Conservation (phyloP, 306 rosid genomes). For the Begonia loranthoides region DNA sequence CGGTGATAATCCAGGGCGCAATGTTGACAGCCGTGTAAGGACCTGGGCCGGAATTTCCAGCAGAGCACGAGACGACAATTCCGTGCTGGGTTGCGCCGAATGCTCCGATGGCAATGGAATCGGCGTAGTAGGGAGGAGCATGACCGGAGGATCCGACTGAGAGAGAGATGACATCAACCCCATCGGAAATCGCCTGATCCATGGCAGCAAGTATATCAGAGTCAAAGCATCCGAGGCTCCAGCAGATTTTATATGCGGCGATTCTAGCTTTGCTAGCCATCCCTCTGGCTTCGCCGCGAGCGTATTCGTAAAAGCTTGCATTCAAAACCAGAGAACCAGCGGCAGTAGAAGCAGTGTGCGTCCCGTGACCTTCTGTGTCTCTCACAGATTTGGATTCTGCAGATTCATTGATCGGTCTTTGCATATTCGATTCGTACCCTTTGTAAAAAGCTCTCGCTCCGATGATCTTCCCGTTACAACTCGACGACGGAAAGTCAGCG, state of each 20-base stretch:
- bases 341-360: conserved; percentile 79
- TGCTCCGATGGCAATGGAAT: conserved; percentile 74
- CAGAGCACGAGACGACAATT: conserved; percentile 71
- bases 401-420: conserved; percentile 32
- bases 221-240: conserved; percentile 60
- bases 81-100: conserved; percentile 57
- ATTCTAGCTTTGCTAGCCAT: conserved; percentile 81
- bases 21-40: conserved; percentile 57
- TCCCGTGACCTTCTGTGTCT: conserved; percentile 74
- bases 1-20: conserved; percentile 87
- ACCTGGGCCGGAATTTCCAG: conserved; percentile 73
- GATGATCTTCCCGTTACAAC: conserved; percentile 57
- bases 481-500: conserved; percentile 30
- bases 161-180: conserved; percentile 61
- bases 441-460: conserved; percentile 49
- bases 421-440: conserved; percentile 42
- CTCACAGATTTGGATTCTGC: conserved; percentile 49
- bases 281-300: conserved; percentile 66
- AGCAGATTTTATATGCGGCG: conserved; percentile 80
- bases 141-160: conserved; percentile 64
- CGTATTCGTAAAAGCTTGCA: conserved; percentile 54
- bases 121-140: conserved; percentile 37
- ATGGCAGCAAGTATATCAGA: conserved; percentile 90
- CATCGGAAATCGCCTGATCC: conserved; percentile 79
- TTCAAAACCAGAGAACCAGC: conserved; percentile 44